Base-by-base conservation (phyloP, 176 grass and related monocot species). In the Triticum urartu region DNA sequence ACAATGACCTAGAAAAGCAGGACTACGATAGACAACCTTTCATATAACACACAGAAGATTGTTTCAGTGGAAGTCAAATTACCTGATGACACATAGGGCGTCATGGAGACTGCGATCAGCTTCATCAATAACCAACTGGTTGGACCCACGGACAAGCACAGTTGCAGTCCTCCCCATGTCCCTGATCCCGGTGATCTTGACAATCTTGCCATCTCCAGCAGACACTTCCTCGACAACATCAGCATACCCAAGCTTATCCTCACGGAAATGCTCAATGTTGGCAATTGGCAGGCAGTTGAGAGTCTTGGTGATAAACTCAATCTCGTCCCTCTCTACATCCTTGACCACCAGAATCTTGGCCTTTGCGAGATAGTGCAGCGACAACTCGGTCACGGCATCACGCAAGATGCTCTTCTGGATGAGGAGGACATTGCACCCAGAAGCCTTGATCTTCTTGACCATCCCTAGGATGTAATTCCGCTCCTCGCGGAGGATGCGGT, bases 51-150 rank as follows among this genome's bases (percentile, higher is more conserved):
- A 40, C 2, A 66, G 8, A 39, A 39, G 32, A 79, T 18, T 66
- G 75, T 17, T 67, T 65, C 21, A 75, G 60, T 7, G 38, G 15
- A 84, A 40, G 30, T 9, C 6, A 38, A 15, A 22, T 73, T 80
- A 97, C 95, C 95, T 98, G 83, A 98, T 92, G 85, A 98, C 95
- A 77, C 95, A 98, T 6, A 98, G 89, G 33, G 95, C 95, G 84
- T 98, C 95, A n/a, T 98, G 95, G 54, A 98, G 91, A 85, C 95
- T 98, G 72, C 95, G 87, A 2, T 98, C 95, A 39, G 95, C 95
- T 87, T 98, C 95, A 84, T 98, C 95, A 71, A 98, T 88, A 77
- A 98, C 95, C 17, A 95, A 87, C 62, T 93, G 95, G 50, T 93
- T 98, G 2, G 93, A 95, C 2, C 95, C 95, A 45, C 93, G 85